phyloP scores from a whole-genome alignment of 306 rosid species.

The Clitoria ternatea region DNA sequence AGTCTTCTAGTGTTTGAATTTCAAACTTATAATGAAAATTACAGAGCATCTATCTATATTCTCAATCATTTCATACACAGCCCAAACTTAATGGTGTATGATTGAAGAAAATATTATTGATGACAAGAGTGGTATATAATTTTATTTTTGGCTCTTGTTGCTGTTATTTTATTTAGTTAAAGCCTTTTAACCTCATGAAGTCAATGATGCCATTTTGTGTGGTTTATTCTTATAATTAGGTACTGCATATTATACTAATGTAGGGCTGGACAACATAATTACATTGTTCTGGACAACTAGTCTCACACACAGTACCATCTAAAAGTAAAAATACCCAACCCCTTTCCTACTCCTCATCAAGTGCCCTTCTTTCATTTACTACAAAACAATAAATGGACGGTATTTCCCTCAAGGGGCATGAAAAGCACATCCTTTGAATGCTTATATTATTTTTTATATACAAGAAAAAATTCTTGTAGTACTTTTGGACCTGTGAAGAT shows the following conservation, averaged over 20 bases:
- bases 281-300: too few relatives aligned
- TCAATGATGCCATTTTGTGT: conserved; percentile 9
- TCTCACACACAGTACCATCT: background rate
- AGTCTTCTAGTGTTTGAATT: background rate
- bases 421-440: background rate
- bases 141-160: background rate
- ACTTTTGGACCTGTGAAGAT: background rate
- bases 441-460: background rate
- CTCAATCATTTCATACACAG: background rate
- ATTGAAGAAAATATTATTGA: background rate
- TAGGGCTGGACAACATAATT: background rate
- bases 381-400: too few relatives aligned
- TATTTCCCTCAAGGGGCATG: background rate
- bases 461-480: background rate
- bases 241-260: background rate
- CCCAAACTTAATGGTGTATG: background rate
- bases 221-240: background rate
- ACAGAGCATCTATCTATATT: background rate
- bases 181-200: background rate
- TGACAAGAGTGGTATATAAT: background rate
- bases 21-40: conserved; percentile 11
- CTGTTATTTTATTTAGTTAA: background rate
- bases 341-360: background rate
- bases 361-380: background rate
- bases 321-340: background rate